Evolutionary conservation across 129 eudicot species (phyloP).

Genomic region (Ambrosia artemisiifolia): DNA sequence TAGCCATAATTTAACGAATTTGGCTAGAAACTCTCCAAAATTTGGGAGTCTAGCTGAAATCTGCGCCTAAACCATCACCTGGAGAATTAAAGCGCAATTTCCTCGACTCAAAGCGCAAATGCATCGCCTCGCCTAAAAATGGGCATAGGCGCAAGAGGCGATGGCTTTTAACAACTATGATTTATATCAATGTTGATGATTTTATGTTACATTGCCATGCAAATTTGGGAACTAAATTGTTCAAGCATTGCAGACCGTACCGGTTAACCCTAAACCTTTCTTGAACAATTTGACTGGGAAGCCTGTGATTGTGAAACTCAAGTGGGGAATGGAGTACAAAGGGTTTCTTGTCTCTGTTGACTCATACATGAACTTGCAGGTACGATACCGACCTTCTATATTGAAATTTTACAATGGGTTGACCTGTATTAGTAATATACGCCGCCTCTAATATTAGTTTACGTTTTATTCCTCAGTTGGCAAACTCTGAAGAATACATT

Average conservation of each 20-base stretch:
- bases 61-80: no score
- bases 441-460: slow-evolving; percentile 9
- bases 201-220: neutral
- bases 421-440: neutral
- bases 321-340: slow-evolving; percentile 97
- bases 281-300: slow-evolving; percentile 90
- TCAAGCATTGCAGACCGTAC: slow-evolving; percentile 54
- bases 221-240: slow-evolving; percentile 8
- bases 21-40: no score
- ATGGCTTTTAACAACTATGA: no score
- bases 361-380: slow-evolving; percentile 92
- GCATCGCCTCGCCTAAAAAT: no score
- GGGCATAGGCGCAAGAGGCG: no score
- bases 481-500: slow-evolving; percentile 84
- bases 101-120: no score
- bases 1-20: no score
- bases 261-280: slow-evolving; percentile 83
- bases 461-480: slow-evolving; percentile 48
- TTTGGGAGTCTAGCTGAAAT: no score
- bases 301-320: slow-evolving; percentile 73
- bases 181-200: neutral
- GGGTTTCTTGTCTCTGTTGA: slow-evolving; percentile 86
- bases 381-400: neutral
- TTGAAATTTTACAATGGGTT: neutral
- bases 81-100: no score